phyloP scores from a whole-genome alignment of 2,329 filamentous ascomycete species.

The Apiospora aurea region DNA sequence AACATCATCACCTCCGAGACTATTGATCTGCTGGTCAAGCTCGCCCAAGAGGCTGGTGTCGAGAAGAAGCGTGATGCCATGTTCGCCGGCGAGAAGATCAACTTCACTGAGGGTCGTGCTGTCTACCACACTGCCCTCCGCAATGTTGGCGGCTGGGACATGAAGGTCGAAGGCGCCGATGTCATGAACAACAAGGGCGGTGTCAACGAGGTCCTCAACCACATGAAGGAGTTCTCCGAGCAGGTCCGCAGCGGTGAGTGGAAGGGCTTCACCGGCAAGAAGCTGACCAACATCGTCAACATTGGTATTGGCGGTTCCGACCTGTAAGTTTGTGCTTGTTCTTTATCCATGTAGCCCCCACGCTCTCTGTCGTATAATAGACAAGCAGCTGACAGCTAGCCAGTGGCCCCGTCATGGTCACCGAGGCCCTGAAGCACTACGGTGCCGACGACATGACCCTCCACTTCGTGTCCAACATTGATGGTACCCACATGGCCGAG shows the following conservation, averaged over 20 bases:
- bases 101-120: constrained; percentile 96
- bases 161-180: constrained; percentile 88
- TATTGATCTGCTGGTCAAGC: constrained; percentile 81
- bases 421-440: constrained; percentile 95
- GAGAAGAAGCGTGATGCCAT: constrained; percentile 96
- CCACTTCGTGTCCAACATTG: constrained; percentile 99
- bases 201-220: constrained; percentile 88
- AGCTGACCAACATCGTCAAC: constrained; percentile 95
- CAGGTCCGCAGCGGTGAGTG: constrained; percentile 93
- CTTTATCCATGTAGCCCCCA: background rate
- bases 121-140: constrained; percentile 95
- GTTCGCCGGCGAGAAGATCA: constrained; percentile 98
- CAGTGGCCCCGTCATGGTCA: constrained; percentile 98
- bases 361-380: background rate
- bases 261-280: constrained; percentile 98
- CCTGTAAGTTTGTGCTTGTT: constrained; percentile 70
- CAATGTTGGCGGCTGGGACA: constrained; percentile 83
- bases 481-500: constrained; percentile 97
- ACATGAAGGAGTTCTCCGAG: constrained; percentile 99
- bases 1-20: constrained; percentile 97
- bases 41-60: constrained; percentile 88
- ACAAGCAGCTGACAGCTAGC: constrained; percentile 34
- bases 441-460: constrained; percentile 84
- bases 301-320: constrained; percentile 98
- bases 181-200: constrained; percentile 90